These are phyloP conservation scores for Alternaria longipes DNA, from an alignment of 2,329 filamentous ascomycete species.

Conservation along the genomic window DNA sequence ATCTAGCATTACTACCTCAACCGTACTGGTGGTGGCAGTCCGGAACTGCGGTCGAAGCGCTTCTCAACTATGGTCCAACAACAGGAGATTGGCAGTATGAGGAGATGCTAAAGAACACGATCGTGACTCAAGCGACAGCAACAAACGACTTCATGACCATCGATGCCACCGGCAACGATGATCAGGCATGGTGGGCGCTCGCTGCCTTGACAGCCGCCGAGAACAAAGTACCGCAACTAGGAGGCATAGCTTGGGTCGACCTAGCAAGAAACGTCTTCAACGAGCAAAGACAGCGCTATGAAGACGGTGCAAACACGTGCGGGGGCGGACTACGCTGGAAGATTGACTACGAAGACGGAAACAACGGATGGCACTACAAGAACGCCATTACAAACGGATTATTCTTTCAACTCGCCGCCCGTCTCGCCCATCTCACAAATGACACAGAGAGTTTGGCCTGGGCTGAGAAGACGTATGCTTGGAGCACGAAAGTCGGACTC, in stretches of 20 bases:
- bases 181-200: conserved; percentile 77
- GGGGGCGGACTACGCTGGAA: conserved; percentile 76
- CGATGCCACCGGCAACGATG: conserved; percentile 69
- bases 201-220: conserved; percentile 73
- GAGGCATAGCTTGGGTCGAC: conserved; percentile 65
- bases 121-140: conserved; percentile 35
- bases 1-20: conserved; percentile 29
- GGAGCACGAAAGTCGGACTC: conserved; percentile 57
- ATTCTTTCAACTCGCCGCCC: conserved; percentile 81
- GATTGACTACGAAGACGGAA: conserved; percentile 72
- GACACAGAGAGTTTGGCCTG: conserved; percentile 64
- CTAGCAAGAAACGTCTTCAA: conserved; percentile 77
- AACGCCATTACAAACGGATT: conserved; percentile 80
- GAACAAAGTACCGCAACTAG: conserved; percentile 64
- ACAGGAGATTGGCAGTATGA: conserved; percentile 55
- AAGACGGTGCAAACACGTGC: conserved; percentile 65
- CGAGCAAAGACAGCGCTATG: conserved; percentile 72
- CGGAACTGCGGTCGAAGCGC: conserved; percentile 35
- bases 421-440: conserved; percentile 71
- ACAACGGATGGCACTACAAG: conserved; percentile 79
- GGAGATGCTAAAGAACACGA: conserved; percentile 37
- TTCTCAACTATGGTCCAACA: conserved; percentile 53
- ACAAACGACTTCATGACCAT: conserved; percentile 52
- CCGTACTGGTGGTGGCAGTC: conserved; percentile 47
- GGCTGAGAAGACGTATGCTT: conserved; percentile 71